phyloP scores from a whole-genome alignment of 352 stramenopile species.

The Pythium sp. region DNA sequence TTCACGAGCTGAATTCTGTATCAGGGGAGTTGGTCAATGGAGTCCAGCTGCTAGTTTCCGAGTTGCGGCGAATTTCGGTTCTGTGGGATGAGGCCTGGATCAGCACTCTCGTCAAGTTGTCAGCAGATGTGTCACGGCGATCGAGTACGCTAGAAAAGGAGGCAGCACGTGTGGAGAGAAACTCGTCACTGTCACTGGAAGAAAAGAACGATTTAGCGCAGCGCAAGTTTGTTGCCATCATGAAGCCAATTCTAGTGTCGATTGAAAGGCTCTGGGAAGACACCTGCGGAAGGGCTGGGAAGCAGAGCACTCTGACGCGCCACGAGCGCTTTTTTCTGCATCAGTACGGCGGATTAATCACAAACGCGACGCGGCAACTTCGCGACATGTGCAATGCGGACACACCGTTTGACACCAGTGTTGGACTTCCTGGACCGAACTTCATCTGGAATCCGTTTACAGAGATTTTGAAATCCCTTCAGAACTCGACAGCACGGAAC shows the following conservation, averaged over 20 bases:
- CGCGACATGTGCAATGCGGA: conserved; percentile 39
- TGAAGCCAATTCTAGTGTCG: conserved; percentile 74
- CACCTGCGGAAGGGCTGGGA: conserved; percentile 40
- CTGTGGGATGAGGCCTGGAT: conserved; percentile 87
- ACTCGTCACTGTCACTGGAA: conserved; percentile 47
- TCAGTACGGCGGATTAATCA: conserved; percentile 54
- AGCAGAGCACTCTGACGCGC: conserved; percentile 38
- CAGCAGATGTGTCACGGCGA: conserved; percentile 61
- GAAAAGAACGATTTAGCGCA: conserved; percentile 69
- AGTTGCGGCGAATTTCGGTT: conserved; percentile 75
- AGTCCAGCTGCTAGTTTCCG: conserved; percentile 60
- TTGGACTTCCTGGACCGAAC: conserved; percentile 15
- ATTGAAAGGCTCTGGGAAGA: conserved; percentile 65
- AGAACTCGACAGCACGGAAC: conserved; percentile 34
- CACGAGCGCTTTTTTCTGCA: conserved; percentile 77
- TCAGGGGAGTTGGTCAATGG: conserved; percentile 45
- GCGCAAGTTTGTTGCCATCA: conserved; percentile 77
- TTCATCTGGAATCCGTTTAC: conserved; percentile 69
- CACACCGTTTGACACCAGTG: conserved; percentile 5
- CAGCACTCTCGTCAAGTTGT: conserved; percentile 64
- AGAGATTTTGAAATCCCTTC: conserved; percentile 65
- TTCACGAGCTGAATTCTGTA: conserved; percentile 37
- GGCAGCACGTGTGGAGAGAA: conserved; percentile 62
- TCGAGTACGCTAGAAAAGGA: conserved; percentile 78
- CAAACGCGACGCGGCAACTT: conserved; percentile 42